Evolutionary conservation across 768 basidiomycete genomes (phyloP), one percentile per base, ranked within the genome.

Genomic region (Astraeus odoratus): DNA sequence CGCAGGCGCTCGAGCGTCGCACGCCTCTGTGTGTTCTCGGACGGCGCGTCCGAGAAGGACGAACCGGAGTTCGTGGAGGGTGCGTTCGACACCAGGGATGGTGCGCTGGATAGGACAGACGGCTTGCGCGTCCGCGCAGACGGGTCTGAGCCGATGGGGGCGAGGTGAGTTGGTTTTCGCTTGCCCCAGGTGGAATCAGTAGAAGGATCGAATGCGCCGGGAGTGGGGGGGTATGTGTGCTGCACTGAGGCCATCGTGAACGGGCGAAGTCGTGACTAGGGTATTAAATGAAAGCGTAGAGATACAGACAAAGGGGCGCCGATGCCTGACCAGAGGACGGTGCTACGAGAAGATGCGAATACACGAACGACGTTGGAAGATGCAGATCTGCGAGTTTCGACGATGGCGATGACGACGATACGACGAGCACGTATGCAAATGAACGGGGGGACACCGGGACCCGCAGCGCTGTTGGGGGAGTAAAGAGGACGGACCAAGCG

Each of bases 1-100:
- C 77, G 69, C 40, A 86, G 65, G 25, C 76, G 69, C 39, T 81
- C 80, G 71, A 86, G 77, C 60, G 83, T 86, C 51, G 68, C 64
- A 38, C 75, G 71, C 19, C 78, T 71, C 13, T 70, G 39, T 35
- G 60, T 56, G 16, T 60, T 65, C 3, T 70, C 53, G 6, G 75
- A 70, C 2, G 73, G 66, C 30, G 72, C 1, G 58, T 54, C 5
- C 69, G 67, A 24, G 26, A 23, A 34, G 20, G 52, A 48, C 7
- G 53, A 48, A 25, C 37, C 33, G 7, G 43, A 38, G 6, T n/a
- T 39, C 6, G 25, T 59, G 4, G 58, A 51, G n/a, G 68, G 58
- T 23, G 68, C 58, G 36, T 38, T 47, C 22, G 54, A 57, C n/a
- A 57, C 42, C 44, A 57, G 40, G 9, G 49, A 50, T 25, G 44